Conservation (phyloP, 192 early-diverging fungal genomes). For the Backusella circina region DNA sequence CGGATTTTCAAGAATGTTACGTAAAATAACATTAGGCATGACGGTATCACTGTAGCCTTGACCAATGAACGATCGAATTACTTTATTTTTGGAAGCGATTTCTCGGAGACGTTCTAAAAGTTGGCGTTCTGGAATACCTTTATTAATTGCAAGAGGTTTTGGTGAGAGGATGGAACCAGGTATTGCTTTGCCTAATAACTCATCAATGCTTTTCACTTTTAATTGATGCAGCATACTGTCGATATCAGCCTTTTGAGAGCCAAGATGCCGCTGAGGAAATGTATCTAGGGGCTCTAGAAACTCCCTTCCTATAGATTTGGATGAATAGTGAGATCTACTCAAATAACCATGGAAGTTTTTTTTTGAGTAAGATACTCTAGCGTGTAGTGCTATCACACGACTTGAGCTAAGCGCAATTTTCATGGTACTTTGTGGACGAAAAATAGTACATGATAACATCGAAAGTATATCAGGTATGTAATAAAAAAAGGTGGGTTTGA, state of each 20-base stretch:
- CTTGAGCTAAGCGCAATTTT: not conserved
- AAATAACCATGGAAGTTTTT: not conserved
- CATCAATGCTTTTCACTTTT: conserved; percentile 74
- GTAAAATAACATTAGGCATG: conserved; percentile 89
- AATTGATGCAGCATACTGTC: conserved; percentile 78
- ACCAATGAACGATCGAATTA: conserved; percentile 90
- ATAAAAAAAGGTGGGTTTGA: not conserved
- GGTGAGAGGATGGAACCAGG: conserved; percentile 75
- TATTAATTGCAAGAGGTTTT: conserved; percentile 67
- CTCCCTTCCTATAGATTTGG: not conserved
- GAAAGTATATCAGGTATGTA: not conserved
- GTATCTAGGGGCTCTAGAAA: conserved; percentile 58
- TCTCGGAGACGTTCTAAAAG: conserved; percentile 72
- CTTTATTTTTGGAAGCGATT: conserved; percentile 90
- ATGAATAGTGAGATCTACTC: not conserved
- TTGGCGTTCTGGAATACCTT: conserved; percentile 79
- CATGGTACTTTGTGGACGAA: not conserved
- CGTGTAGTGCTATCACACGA: not conserved
- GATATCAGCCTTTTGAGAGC: conserved; percentile 72
- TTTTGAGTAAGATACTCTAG: not conserved
- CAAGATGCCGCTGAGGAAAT: conserved; percentile 85
- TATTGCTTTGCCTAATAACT: conserved; percentile 78
- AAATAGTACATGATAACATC: not conserved
- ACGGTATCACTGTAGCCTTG: conserved; percentile 93
- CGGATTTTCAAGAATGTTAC: conserved; percentile 97